Base-by-base conservation (phyloP, 2,329 filamentous ascomycete genomes). In the Alternaria alternata region DNA sequence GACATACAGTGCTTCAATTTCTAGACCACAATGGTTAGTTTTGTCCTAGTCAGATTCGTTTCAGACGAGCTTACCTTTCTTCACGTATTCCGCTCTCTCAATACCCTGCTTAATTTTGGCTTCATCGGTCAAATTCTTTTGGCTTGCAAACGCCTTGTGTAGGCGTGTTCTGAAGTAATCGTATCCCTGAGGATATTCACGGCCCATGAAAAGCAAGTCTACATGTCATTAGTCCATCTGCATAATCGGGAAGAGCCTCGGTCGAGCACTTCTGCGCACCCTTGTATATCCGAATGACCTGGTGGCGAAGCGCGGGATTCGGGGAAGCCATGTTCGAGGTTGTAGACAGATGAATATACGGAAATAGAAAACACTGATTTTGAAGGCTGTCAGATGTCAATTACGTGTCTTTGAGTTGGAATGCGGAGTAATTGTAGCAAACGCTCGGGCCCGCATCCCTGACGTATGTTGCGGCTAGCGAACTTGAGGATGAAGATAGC, bases 221-320 rank as follows among this genome's bases (percentile, higher is more conserved):
- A 43, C 16, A 32, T n/a, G 9, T 46, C 32, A 48, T 70, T 28
- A 69, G 55, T 12, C 44, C 20, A 44, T 34, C 34, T 8, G 36
- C n/a, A 18, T 30, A 6, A 4, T 53, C 20, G 32, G 28, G 34
- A 49, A 11, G 12, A 42, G 46, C 20, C 46, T 34, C 20, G 46
- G 49, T 38, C 8, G 44, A 26, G 18, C 42, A 32, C 18, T 38
- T 7, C 14, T 36, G 36, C 64, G 14, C 74, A 92, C 93, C 91
- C 88, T 97, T 97, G 83, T 97, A 97, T 60, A 97, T 87, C 38
- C 86, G 85, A 65, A 97, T 91, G 46, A 97, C 94, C 75, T 95
- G 88, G 61, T 87, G 84, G 55, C 93, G 88, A 28, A 97, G 84
- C 61, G 86, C 81, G 3, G 82, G 79, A 66, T 86, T 89, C 0